A percentile compares a stretch with the other conserved stretches of the same genome.
phyloP scores from a whole-genome alignment of 2,329 filamentous ascomycete genomes.

The Aspergillus oerlinghausenensis region DNA sequence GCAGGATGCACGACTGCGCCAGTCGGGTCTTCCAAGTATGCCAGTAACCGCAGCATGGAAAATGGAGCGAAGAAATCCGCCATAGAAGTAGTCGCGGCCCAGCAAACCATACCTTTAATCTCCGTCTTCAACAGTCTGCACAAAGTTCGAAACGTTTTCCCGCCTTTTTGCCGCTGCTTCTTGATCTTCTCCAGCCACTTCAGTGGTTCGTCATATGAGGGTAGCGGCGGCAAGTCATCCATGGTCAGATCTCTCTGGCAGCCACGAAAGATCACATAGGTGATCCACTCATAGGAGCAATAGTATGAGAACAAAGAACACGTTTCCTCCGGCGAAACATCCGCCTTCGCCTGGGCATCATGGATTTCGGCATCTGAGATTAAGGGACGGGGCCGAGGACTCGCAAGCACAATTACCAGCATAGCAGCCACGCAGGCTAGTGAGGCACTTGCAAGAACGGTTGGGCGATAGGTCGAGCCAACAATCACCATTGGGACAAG shows the following conservation, averaged over 20 bases:
- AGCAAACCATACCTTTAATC: conserved; percentile 24
- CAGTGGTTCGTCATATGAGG: conserved; percentile 26
- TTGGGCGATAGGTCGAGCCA: conserved; percentile 14
- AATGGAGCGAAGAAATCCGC: conserved; percentile 52
- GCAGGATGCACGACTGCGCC: conserved; percentile 46
- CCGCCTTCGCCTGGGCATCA: conserved; percentile 3
- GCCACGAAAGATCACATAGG: conserved; percentile 26
- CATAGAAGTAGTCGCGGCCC: conserved; percentile 18
- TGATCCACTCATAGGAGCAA: conserved; percentile 32
- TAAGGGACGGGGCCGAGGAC: conserved; percentile 16
- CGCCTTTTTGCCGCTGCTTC: conserved; percentile 20
- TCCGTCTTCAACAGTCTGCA: conserved; percentile 21
- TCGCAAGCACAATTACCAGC: conserved; percentile 12
- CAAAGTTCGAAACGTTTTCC: conserved; percentile 25
- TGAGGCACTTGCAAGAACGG: conserved; percentile 13
- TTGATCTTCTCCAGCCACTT: conserved; percentile 23
- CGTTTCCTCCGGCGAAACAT: conserved; percentile 27
- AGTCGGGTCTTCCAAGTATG: conserved; percentile 47
- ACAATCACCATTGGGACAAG: conserved; percentile 23
- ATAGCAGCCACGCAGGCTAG: conserved; percentile 14
- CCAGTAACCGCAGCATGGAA: conserved; percentile 51
- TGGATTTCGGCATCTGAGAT: conserved; percentile 15
- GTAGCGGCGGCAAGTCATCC: conserved; percentile 30
- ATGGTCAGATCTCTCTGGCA: conserved; percentile 25
- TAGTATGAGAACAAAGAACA: conserved; percentile 31